Base-by-base conservation (phyloP, 305 asterid species). In the Andrographis paniculata region DNA sequence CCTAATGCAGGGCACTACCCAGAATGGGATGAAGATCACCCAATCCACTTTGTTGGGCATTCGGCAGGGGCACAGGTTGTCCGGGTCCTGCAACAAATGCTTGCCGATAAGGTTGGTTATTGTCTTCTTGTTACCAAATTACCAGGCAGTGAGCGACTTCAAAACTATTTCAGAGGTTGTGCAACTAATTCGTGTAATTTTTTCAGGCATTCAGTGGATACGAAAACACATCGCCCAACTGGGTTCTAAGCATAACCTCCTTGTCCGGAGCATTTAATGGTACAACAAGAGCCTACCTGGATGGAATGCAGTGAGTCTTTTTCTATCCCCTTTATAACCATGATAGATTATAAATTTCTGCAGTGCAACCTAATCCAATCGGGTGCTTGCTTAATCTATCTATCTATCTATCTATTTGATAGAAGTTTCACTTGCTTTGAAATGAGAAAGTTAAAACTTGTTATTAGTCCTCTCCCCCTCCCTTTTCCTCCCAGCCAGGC, bases 251-350 rank as follows among this genome's bases (percentile, higher is more conserved):
- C 72, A 67, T 91, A 58, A 91, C 99, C 6, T 59, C 95, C 6
- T 74, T 86, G 63, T 91, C 99, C 35, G 99, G 99, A 42, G 99
- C 99, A 47, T 86, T 91, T 76, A 91, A 91, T 21, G 99, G 99
- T 51, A 83, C 96, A 19, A 91, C 96, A 45, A 68, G 99, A 72
- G 35, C 96, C 49, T 91, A 91, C 62, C 39, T 83, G 30, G 96
- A 91, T 75, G 99, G 96, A 73, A 80, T 91, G 66, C 88, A 77
- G 99, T 86, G 64, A 68, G 95, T 68, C 18, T 37, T 14, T 41
- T 37, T 0, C 16, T 35, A 28, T 28, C 10, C 33, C 33, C 21
- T 44, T 15, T 48, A n/a, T n/a, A n/a, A n/a, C n/a, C n/a, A n/a
- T n/a, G n/a, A n/a, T n/a, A n/a, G n/a, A n/a, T n/a, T n/a, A n/a